Conservation (phyloP, 257 asterid genomes). For the Perilla frutescens region DNA sequence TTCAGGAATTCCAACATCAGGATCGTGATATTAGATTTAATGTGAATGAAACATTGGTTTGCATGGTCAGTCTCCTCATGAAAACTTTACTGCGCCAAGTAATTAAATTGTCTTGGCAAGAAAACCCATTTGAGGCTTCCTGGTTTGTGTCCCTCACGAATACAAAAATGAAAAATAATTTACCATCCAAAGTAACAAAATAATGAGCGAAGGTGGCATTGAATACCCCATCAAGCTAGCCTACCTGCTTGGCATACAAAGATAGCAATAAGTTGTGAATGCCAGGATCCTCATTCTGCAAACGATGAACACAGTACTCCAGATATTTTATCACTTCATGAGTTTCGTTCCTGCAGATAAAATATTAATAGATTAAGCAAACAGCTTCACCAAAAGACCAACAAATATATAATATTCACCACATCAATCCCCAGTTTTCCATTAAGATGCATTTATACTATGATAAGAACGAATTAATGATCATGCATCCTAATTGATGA, state of each 20-base stretch:
- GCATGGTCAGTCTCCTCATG: slow-evolving; percentile 5
- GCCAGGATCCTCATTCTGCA: slow-evolving; percentile 98
- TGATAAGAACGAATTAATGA: slow-evolving; percentile 7
- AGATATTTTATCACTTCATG: slow-evolving; percentile 95
- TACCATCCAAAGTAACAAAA: slow-evolving; percentile 20
- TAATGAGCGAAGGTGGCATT: slow-evolving; percentile 21
- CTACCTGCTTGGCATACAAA: slow-evolving; percentile 88
- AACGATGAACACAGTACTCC: slow-evolving; percentile 89
- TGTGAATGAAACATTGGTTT: slow-evolving; percentile 11
- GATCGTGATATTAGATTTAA: background rate
- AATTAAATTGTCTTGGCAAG: background rate
- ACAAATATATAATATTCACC: slow-evolving; percentile 17
- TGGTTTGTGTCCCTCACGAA: slow-evolving; percentile 1
- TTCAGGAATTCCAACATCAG: background rate
- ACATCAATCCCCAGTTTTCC: slow-evolving; percentile 17
- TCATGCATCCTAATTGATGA: slow-evolving; percentile 25
- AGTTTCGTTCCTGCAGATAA: slow-evolving; percentile 86
- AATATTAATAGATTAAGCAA: slow-evolving; percentile 27
- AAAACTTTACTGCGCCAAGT: background rate
- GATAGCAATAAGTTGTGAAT: slow-evolving; percentile 91
- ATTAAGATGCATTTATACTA: slow-evolving; percentile 26
- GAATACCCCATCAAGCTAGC: slow-evolving; percentile 33
- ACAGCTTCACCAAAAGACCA: slow-evolving; percentile 18
- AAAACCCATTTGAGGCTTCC: slow-evolving; percentile 10
- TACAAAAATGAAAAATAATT: background rate